Evolutionary conservation across 192 early-diverging fungal genomes (phyloP).

Genomic region (Backusella luteola): DNA sequence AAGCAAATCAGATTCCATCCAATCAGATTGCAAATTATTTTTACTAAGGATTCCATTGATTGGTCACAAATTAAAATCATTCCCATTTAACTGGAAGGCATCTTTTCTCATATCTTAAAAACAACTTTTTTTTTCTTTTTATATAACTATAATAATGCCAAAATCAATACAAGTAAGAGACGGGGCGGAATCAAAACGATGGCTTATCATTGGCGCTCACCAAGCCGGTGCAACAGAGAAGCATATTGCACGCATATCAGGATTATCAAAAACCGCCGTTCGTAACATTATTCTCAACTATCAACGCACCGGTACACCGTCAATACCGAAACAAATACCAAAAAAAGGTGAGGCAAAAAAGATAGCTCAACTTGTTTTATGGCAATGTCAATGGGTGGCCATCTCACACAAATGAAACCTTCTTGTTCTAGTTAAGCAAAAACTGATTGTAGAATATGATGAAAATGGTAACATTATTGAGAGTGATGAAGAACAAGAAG

Average conservation of each 20-base stretch:
- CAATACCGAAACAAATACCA: constrained; percentile 15
- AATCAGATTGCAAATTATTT: too few species aligned
- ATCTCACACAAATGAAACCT: background rate
- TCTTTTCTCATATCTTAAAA: background rate
- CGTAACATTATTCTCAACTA: constrained; percentile 35
- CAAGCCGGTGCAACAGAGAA: constrained; percentile 36
- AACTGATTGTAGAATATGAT: constrained; percentile 34
- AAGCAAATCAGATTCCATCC: too few species aligned
- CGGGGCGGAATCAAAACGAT: constrained; percentile 27
- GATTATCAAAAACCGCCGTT: constrained; percentile 30
- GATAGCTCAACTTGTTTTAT: background rate
- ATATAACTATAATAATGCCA: background rate
- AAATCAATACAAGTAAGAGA: background rate
- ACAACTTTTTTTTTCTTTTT: background rate
- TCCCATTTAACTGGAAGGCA: too few species aligned
- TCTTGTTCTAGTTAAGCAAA: constrained; percentile 23
- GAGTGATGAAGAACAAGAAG: constrained; percentile 25
- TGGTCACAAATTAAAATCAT: too few species aligned
- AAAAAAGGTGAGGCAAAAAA: constrained; percentile 14
- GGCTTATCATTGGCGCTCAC: constrained; percentile 34
- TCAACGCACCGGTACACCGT: constrained; percentile 31
- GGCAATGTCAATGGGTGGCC: background rate
- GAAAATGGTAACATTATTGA: constrained; percentile 27
- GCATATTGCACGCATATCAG: constrained; percentile 27
- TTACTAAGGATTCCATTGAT: too few species aligned